phyloP scores from a whole-genome alignment of 495 filamentous ascomycete genomes.

The Neurospora terricola region DNA sequence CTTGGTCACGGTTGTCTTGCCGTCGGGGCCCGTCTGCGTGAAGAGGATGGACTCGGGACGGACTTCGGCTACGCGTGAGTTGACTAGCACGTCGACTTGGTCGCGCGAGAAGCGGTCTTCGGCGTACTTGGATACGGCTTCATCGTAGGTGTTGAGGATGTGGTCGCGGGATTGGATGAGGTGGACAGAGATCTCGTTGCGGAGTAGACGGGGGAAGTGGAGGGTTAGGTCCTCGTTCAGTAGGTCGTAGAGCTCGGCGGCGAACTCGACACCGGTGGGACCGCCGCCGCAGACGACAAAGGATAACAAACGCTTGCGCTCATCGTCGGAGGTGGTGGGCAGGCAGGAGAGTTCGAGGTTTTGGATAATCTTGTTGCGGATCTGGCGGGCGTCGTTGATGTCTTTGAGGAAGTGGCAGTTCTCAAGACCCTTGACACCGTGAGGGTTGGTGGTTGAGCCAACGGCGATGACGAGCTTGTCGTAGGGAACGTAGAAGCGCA shows the following conservation, averaged over 20 bases:
- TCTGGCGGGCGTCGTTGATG: conserved; percentile 79
- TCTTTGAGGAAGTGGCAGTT: conserved; percentile 92
- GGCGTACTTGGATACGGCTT: conserved; percentile 83
- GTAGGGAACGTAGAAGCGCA: conserved; percentile 89
- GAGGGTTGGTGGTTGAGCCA: conserved; percentile 85
- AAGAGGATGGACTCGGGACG: conserved; percentile 75
- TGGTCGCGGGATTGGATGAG: conserved; percentile 88
- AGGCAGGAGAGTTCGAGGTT: conserved; percentile 92
- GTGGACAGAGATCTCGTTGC: conserved; percentile 96
- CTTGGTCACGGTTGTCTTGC: conserved; percentile 60
- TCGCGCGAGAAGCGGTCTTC: conserved; percentile 87
- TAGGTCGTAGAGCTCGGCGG: conserved; percentile 90
- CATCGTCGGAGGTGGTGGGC: conserved; percentile 83
- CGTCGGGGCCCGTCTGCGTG: conserved; percentile 65
- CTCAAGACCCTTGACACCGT: conserved; percentile 92
- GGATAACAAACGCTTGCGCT: conserved; percentile 76
- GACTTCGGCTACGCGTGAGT: conserved; percentile 86
- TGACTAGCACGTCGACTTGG: conserved; percentile 80
- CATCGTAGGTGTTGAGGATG: conserved; percentile 98
- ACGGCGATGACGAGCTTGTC: conserved; percentile 97
- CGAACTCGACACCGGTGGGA: conserved; percentile 95
- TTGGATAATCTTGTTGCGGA: conserved; percentile 81
- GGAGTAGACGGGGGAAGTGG: conserved; percentile 77
- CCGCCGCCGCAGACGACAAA: conserved; percentile 95
- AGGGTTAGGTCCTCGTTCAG: conserved; percentile 86